Evolutionary conservation across 1,284 basidiomycete genomes (phyloP), one percentile per base, ranked within the genome.

Genomic region (Tilletia walkeri): DNA sequence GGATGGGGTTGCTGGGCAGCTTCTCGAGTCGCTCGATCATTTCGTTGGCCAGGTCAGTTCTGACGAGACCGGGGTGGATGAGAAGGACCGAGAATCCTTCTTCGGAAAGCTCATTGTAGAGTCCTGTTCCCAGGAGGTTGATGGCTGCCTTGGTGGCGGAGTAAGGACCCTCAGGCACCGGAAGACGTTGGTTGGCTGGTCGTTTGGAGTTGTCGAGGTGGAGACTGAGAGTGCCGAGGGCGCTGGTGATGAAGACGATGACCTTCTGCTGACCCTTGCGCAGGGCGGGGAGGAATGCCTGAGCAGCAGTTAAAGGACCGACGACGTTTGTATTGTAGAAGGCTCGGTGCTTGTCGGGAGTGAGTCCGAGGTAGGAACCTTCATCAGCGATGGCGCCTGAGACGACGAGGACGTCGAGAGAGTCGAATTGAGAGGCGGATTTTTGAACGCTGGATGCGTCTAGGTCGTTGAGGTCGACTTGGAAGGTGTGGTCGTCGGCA

Each of bases 31-130:
- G 36, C 4, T 53, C 34, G 36, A 49, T 36, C 50, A 41, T 7
- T 7, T 6, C 38, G 2, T 47, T 48, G 39, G 63, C 48, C 67
- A 67, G 49, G 53, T 69, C 68, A 36, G 71, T 70, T 7, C 34
- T 38, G 18, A 72, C 69, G 50, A 47, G 16, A 53, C 70, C 70
- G n/a, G 70, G 70, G 36, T 69, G 68, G n/a, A 72, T 10, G 30
- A 53, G 65, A 7, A 70, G 5, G 30, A 69, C 48, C 41, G 66
- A 71, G 68, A 72, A 72, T 14, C 71, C 71, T 20, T 72, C 68
- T 20, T 69, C 49, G 18, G 36, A 24, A 20, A 72, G 45, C 36
- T 70, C 61, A 47, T 67, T 56, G n/a, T 66, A 47, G 16, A 56
- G 45, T 24, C 49, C 47, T 36, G 70, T 50, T 9, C 63, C 68